Evolutionary conservation across 495 filamentous ascomycete genomes (phyloP), one percentile per base, ranked within the genome.

Genomic region (Penicillium desertorum): DNA sequence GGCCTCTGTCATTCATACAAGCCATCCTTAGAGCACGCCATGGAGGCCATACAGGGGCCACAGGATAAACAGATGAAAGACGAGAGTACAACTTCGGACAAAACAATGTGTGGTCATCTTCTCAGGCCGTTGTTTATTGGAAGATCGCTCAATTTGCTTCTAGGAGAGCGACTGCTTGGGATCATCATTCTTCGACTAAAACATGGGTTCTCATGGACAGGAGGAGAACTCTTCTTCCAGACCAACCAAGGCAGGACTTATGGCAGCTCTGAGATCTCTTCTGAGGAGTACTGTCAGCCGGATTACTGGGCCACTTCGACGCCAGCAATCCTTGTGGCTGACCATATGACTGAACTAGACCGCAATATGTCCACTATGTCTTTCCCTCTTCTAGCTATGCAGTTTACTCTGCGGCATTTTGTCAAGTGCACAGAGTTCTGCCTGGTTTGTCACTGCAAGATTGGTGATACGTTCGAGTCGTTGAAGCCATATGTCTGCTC

Each of bases 401-500:
- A 96, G 62, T 96, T 91, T 60, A 77, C 85, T 0, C 71, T 96
- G 20, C 88, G 85, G 3, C 88, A 92, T 62, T 85, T 96, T 57
- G 82, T 91, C 22, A 86, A 82, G 46, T 96, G 91, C 61, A 91
- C 89, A 5, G 86, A 94, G 39, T 96, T 92, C 67, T 98, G 93
- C 67, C 79, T 95, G 39, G 84, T 92, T 14, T 98, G 93, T 62
- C 89, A 96, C 68, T 81, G 82, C 62, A 88, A 81, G 63, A 78
- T 90, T 30, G 67, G 82, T n/a, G 80, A 79, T 6, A 81, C 83
- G 7, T 88, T 96, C 45, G 89, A 92, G 61, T 88, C 92, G n/a
- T 75, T 98, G 43, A 93, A 91, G 57, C 93, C 93, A 0, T 96
- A 94, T 62, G 91, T 96, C 19, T 98, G 93, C 77, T 85, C 82